Evolutionary conservation across 345 rosid species (phyloP).

Genomic region (Brassica rapa): DNA sequence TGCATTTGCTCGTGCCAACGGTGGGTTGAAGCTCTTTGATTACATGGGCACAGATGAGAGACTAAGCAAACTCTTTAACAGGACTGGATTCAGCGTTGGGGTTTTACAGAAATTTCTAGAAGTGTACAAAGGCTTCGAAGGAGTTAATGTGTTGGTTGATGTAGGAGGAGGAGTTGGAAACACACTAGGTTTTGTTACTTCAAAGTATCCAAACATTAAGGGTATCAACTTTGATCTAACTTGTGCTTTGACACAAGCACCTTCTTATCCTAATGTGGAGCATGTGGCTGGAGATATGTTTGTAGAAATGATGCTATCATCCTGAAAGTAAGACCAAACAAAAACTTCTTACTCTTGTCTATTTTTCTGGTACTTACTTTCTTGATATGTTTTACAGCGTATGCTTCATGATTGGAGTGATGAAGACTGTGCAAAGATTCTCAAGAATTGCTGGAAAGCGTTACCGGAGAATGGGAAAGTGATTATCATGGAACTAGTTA

Average conservation of each 20-base stretch:
- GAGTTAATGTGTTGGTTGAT: slow-evolving; percentile 32
- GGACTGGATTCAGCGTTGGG: slow-evolving; percentile 15
- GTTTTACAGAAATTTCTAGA: slow-evolving; percentile 14
- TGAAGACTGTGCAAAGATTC: slow-evolving; percentile 41
- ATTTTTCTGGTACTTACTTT: not conserved
- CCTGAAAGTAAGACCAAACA: slow-evolving; percentile 37
- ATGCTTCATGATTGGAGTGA: slow-evolving; percentile 48
- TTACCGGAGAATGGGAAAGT: slow-evolving; percentile 43
- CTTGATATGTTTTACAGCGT: slow-evolving; percentile 29
- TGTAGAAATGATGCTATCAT: slow-evolving; percentile 44
- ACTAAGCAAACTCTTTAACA: slow-evolving; percentile 35
- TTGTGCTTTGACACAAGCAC: slow-evolving; percentile 36
- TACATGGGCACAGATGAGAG: slow-evolving; percentile 26
- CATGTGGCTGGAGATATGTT: slow-evolving; percentile 50
- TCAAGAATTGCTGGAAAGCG: slow-evolving; percentile 40
- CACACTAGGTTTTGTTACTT: slow-evolving; percentile 18
- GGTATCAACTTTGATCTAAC: slow-evolving; percentile 37
- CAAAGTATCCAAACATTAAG: slow-evolving; percentile 34
- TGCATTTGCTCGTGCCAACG: slow-evolving; percentile 28
- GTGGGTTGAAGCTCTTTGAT: slow-evolving; percentile 28
- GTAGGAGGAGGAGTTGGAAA: slow-evolving; percentile 36
- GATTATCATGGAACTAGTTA: slow-evolving; percentile 31
- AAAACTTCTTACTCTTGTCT: too few relatives aligned
- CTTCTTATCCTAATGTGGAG: slow-evolving; percentile 37
- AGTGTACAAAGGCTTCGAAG: slow-evolving; percentile 32